Evolutionary conservation across 192 early-diverging fungal genomes (phyloP).

Genomic region (Allomyces macrogynus): DNA sequence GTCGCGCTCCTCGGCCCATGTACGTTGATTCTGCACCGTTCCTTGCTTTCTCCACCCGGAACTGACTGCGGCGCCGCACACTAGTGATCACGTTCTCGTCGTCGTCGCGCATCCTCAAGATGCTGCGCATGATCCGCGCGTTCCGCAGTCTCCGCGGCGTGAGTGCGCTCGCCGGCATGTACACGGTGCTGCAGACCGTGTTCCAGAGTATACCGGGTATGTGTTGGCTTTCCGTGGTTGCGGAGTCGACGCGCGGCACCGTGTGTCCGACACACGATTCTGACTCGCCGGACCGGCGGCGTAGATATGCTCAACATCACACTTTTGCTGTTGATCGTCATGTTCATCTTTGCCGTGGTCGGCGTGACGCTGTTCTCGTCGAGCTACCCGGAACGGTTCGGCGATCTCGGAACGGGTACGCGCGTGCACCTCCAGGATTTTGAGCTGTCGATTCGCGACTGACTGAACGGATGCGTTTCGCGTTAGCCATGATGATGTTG

Average conservation of each 20-base stretch:
- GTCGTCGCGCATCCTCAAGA: constrained; percentile 9
- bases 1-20: not conserved
- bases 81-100: constrained; percentile 1
- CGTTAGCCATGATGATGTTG: constrained; percentile 13
- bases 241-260: no score
- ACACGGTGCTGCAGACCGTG: constrained; percentile 15
- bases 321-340: constrained; percentile 12
- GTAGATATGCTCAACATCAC: constrained; percentile 20
- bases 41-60: no score
- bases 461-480: no score
- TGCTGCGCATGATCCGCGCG: constrained; percentile 12
- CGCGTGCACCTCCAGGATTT: no score
- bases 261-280: no score
- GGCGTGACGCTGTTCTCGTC: constrained; percentile 18
- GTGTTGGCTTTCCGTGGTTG: no score
- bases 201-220: constrained; percentile 12
- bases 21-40: not conserved
- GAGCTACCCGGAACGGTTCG: constrained; percentile 8
- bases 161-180: constrained; percentile 12
- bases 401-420: constrained; percentile 9
- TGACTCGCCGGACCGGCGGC: no score
- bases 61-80: not conserved
- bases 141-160: constrained; percentile 12
- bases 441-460: no score
- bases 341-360: constrained; percentile 19